Evolutionary conservation across 1,139 yeast genomes (phyloP).

Genomic region (Suhomyces wounanorum): DNA sequence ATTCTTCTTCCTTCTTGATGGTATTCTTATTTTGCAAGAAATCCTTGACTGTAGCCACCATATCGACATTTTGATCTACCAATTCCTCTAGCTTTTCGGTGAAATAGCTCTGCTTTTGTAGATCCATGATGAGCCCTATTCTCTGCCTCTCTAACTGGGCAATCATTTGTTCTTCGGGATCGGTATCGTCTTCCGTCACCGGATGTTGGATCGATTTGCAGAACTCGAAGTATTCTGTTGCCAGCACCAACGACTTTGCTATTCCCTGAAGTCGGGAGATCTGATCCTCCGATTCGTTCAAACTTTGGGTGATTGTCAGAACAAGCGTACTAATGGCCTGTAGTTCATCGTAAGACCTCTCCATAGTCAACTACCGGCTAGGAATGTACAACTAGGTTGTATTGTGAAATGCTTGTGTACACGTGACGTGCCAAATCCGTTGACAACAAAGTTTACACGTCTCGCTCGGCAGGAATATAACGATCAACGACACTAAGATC

Average conservation of each 20-base stretch:
- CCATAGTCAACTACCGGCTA: slow-evolving; percentile 17
- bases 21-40: slow-evolving; percentile 31
- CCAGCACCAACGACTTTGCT: slow-evolving; percentile 26
- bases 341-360: slow-evolving; percentile 26
- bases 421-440: slow-evolving; percentile 1
- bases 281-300: slow-evolving; percentile 25
- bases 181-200: background rate
- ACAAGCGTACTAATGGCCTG: slow-evolving; percentile 25
- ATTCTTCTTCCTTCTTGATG: slow-evolving; percentile 19
- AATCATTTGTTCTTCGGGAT: slow-evolving; percentile 9
- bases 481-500: slow-evolving; percentile 5
- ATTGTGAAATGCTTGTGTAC: background rate
- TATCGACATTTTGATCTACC: slow-evolving; percentile 41
- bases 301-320: slow-evolving; percentile 23
- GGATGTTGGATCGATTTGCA: background rate
- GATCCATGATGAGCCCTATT: slow-evolving; percentile 39
- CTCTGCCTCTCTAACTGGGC: slow-evolving; percentile 35
- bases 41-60: slow-evolving; percentile 41
- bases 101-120: slow-evolving; percentile 47
- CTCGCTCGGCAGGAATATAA: slow-evolving; percentile 3
- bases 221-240: slow-evolving; percentile 17
- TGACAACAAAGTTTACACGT: slow-evolving; percentile 9
- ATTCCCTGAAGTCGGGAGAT: slow-evolving; percentile 25
- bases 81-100: slow-evolving; percentile 36
- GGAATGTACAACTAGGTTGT: background rate